A percentile compares a stretch with the other conserved stretches of the same genome.
phyloP scores from a whole-genome alignment of 2,329 filamentous ascomycete genomes.

The Nannizziopsis arthrosporioides region DNA sequence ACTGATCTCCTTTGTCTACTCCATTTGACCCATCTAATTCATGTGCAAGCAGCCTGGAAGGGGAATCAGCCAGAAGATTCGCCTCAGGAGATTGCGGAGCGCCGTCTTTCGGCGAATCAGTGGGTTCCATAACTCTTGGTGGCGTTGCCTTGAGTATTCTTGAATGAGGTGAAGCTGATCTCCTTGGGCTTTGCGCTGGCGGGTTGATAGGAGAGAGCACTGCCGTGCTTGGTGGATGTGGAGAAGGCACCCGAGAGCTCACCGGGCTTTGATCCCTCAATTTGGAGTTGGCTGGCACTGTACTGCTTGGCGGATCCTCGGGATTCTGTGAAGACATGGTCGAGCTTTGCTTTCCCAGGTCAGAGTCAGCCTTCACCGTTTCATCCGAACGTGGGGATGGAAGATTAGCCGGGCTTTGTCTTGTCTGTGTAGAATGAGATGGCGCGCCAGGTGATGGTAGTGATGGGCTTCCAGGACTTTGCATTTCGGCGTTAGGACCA shows the following conservation, averaged over 20 bases:
- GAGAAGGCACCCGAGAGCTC: no score
- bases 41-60: background rate
- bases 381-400: background rate
- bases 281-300: no score
- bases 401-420: background rate
- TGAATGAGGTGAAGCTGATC: no score
- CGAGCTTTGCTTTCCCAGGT: background rate
- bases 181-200: no score
- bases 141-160: no score
- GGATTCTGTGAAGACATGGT: background rate
- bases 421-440: background rate
- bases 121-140: no score
- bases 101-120: background rate
- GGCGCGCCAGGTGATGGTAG: background rate
- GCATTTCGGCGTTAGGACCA: no score
- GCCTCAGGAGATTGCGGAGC: background rate
- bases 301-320: no score
- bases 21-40: background rate
- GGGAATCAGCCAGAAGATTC: background rate
- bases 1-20: background rate
- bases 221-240: no score
- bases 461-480: background rate
- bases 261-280: no score
- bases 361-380: background rate
- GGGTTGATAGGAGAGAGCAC: no score